Evolutionary conservation across 2,329 filamentous ascomycete genomes (phyloP), one percentile per base, ranked within the genome.

Genomic region (Zasmidium angulare): DNA sequence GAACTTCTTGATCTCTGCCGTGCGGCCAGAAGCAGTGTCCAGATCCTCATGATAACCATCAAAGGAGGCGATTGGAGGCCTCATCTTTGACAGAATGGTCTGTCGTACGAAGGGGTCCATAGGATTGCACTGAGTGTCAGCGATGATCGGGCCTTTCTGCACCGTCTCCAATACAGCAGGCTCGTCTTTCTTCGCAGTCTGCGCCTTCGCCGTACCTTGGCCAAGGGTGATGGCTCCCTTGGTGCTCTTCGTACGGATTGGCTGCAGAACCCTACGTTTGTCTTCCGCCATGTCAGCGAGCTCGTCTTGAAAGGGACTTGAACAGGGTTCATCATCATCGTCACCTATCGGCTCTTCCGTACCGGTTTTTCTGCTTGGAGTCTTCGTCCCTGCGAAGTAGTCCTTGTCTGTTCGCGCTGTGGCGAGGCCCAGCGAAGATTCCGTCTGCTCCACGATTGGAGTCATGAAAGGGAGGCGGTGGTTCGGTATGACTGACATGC

Each of bases 381-480:
- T 96, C 76, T 95, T 96, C 51, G 86, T 82, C 7, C 56, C 50
- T 55, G 82, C 82, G 69, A 86, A 79, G 74, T 83, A 83, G 65
- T 83, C 82, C 73, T 84, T 83, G 40, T 68, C 80, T 56, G 80
- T 72, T 64, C 81, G 76, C 54, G 85, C 82, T 24, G 84, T 86
- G 3, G 84, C 83, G 46, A 88, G 77, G 36, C 88, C 88, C 3
- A 98, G 78, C 0, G 93, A 97, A 11, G 88, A 89, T 75, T 99
- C 95, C 0, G 95, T 99, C 68, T 91, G 88, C 75, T 99, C 95
- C 1, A 95, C 93, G 66, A 99, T 99, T 1, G 95, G 95, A 0
- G 95, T 99, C 95, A 99, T 98, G 74, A 98, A 99, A 2, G 93
- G 95, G 10, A 98, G 81, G 56, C 93, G 88, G 75, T 93, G 96